Evolutionary conservation across 371 early-diverging fungal species (phyloP).

Genomic region (Basidiobolus meristosporus): DNA sequence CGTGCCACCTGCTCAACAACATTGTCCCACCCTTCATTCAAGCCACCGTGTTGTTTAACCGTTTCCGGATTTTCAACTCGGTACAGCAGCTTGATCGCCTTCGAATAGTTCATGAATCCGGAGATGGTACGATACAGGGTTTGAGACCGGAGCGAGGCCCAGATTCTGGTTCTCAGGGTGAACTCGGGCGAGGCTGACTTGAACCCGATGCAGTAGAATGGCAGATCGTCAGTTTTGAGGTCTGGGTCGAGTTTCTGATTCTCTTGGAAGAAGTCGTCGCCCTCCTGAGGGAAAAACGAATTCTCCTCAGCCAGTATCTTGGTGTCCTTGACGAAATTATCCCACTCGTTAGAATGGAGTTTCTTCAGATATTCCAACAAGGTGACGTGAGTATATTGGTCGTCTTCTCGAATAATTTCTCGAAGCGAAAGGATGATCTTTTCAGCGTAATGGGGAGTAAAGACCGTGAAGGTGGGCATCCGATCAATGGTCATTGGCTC

Average conservation of each 20-base stretch:
- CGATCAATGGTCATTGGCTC: slow-evolving; percentile 61
- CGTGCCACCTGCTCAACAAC: slow-evolving; percentile 42
- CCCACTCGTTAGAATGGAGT: slow-evolving; percentile 71
- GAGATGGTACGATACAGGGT: slow-evolving; percentile 76
- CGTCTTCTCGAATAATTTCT: slow-evolving; percentile 73
- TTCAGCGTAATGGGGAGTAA: slow-evolving; percentile 80
- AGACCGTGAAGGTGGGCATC: slow-evolving; percentile 77
- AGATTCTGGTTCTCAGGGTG: slow-evolving; percentile 69
- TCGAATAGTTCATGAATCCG: slow-evolving; percentile 80
- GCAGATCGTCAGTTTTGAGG: slow-evolving; percentile 61
- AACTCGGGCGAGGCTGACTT: slow-evolving; percentile 66
- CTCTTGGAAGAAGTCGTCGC: slow-evolving; percentile 6
- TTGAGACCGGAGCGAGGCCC: slow-evolving; percentile 77
- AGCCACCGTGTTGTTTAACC: slow-evolving; percentile 31
- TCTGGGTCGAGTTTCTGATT: slow-evolving; percentile 19
- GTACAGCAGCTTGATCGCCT: slow-evolving; percentile 61
- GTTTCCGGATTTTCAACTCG: slow-evolving; percentile 69
- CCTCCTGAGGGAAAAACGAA: slow-evolving; percentile 7
- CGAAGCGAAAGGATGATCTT: slow-evolving; percentile 64
- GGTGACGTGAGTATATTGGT: slow-evolving; percentile 61
- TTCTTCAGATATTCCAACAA: slow-evolving; percentile 74
- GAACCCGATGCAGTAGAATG: slow-evolving; percentile 69
- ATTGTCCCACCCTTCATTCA: slow-evolving; percentile 36
- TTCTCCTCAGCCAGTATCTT: slow-evolving; percentile 58
- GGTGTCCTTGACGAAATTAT: slow-evolving; percentile 78